These are phyloP conservation scores for Penicillium lagena DNA, from an alignment of 495 filamentous ascomycete species.

Conservation along the genomic window DNA sequence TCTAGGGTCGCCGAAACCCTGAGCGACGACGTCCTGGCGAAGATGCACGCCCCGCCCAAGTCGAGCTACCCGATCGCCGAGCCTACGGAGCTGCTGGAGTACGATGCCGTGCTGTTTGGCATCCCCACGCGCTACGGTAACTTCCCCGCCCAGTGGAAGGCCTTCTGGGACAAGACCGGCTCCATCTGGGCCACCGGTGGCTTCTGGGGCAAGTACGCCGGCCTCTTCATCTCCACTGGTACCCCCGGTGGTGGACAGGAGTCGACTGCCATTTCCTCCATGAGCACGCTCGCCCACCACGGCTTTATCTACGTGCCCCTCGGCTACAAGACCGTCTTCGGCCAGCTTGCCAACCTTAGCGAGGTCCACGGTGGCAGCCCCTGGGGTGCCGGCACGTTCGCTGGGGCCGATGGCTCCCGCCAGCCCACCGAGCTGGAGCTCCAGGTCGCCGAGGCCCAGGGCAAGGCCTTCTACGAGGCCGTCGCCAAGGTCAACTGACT, in stretches of 20 bases:
- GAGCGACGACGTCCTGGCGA: conserved; percentile 66
- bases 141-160: conserved; percentile 95
- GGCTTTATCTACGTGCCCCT: conserved; percentile 93
- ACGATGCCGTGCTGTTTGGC: conserved; percentile 90
- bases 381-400: conserved; percentile 94
- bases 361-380: conserved; percentile 81
- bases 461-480: conserved; percentile 77
- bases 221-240: conserved; percentile 82
- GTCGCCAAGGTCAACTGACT: conserved; percentile 80
- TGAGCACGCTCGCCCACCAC: conserved; percentile 90
- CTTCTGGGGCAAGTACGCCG: conserved; percentile 86
- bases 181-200: conserved; percentile 64
- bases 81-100: conserved; percentile 61
- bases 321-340: conserved; percentile 81
- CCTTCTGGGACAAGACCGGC: conserved; percentile 81
- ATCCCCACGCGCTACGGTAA: conserved; percentile 98
- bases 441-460: conserved; percentile 71
- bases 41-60: conserved; percentile 88
- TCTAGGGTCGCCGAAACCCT: conserved; percentile 81
- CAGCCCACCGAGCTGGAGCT: conserved; percentile 71
- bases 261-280: conserved; percentile 69
- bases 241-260: conserved; percentile 89
- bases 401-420: conserved; percentile 72
- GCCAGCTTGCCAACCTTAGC: conserved; percentile 54
- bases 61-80: conserved; percentile 59